Percentiles rank a stretch among this genome's conserved stretches.
Conservation (phyloP, 2,329 filamentous ascomycete species). For the Aspergillus pseudoterreus region DNA sequence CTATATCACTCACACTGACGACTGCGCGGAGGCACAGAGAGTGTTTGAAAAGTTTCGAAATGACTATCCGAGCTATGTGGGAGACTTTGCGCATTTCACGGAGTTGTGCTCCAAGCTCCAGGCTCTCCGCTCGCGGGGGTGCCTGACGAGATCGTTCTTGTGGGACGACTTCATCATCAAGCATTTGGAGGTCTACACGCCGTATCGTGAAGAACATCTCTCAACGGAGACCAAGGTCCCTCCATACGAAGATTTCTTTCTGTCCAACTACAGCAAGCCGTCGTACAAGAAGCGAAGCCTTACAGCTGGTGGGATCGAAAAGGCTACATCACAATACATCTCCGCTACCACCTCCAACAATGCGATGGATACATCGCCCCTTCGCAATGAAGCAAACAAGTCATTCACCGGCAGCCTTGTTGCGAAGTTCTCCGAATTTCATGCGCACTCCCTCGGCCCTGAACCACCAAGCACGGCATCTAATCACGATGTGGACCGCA, state of each 20-base stretch:
- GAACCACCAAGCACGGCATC: constrained; percentile 5
- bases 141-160: constrained; percentile 33
- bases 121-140: constrained; percentile 24
- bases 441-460: constrained; percentile 19
- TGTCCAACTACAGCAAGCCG: constrained; percentile 26
- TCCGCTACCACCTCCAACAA: constrained; percentile 3
- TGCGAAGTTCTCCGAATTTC: constrained; percentile 20
- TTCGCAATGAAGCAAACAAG: constrained; percentile 2
- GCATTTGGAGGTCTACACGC: constrained; percentile 34
- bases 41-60: constrained; percentile 37
- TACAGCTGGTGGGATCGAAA: constrained; percentile 27
- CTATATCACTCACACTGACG: constrained; percentile 17
- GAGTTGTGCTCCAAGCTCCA: constrained; percentile 36
- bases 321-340: constrained; percentile 24
- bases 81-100: constrained; percentile 36
- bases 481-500: constrained; percentile 12
- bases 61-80: constrained; percentile 38
- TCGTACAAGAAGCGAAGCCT: constrained; percentile 36
- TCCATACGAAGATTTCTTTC: constrained; percentile 40
- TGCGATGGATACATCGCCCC: constrained; percentile 1
- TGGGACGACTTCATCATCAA: constrained; percentile 48
- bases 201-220: constrained; percentile 27
- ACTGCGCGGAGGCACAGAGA: constrained; percentile 19
- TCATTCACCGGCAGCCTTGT: constrained; percentile 27
- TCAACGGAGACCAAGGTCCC: constrained; percentile 23